Evolutionary conservation across 2,329 filamentous ascomycete species (phyloP).

Genomic region (Paramyrothecium roridum): DNA sequence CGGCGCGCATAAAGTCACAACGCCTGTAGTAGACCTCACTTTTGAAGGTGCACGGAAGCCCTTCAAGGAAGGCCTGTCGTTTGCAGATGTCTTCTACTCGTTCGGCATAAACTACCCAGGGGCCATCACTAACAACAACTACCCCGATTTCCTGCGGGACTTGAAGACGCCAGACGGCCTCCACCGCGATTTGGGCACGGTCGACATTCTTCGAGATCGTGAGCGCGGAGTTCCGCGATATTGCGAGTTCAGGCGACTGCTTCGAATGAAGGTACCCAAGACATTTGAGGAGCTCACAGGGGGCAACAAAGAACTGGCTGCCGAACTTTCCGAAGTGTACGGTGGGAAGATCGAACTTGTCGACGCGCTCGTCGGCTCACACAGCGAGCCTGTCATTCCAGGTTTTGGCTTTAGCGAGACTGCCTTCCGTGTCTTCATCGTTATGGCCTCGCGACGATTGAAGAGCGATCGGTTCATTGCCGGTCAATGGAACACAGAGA

Average conservation of each 20-base stretch:
- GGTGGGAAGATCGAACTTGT: slow-evolving; percentile 36
- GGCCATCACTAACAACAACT: slow-evolving; percentile 34
- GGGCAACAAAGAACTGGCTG: slow-evolving; percentile 30
- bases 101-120: slow-evolving; percentile 46
- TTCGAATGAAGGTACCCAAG: slow-evolving; percentile 30
- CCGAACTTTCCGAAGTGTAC: slow-evolving; percentile 31
- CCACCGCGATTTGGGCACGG: slow-evolving; percentile 38
- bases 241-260: slow-evolving; percentile 39
- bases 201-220: slow-evolving; percentile 43
- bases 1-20: slow-evolving; percentile 19
- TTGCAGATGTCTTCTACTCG: slow-evolving; percentile 38
- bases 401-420: slow-evolving; percentile 47
- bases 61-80: slow-evolving; percentile 22
- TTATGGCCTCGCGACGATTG: slow-evolving; percentile 38
- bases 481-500: slow-evolving; percentile 32
- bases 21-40: slow-evolving; percentile 24
- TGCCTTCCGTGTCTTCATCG: slow-evolving; percentile 41
- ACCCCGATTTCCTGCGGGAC: slow-evolving; percentile 29
- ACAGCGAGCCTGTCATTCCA: slow-evolving; percentile 36
- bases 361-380: slow-evolving; percentile 37
- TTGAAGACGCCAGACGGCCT: slow-evolving; percentile 36
- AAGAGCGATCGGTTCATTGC: slow-evolving; percentile 45
- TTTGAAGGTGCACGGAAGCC: slow-evolving; percentile 30
- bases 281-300: slow-evolving; percentile 26
- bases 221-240: slow-evolving; percentile 44